Evolutionary conservation across 768 basidiomycete genomes (phyloP).

Genomic region (Scleroderma bovista): DNA sequence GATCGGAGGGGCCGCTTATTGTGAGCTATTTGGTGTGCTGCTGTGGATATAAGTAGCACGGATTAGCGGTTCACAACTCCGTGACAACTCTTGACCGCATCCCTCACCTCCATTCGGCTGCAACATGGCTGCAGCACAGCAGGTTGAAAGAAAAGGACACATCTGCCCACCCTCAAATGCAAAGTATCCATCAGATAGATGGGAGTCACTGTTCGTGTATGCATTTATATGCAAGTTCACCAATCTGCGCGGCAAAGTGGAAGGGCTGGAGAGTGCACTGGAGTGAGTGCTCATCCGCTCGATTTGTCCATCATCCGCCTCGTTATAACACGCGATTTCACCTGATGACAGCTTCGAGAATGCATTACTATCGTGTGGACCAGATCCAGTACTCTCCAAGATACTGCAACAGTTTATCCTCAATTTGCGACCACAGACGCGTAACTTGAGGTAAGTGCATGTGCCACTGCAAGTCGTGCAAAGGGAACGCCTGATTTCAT

Average conservation of each 20-base stretch:
- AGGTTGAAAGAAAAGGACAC: constrained; percentile 44
- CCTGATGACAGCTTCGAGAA: constrained; percentile 61
- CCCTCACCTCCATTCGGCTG: constrained; percentile 26
- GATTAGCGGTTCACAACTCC: constrained; percentile 30
- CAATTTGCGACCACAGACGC: constrained; percentile 82
- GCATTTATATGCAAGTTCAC: constrained; percentile 84
- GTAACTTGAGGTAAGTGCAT: constrained; percentile 77
- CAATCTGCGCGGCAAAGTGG: constrained; percentile 63
- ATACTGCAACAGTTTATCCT: constrained; percentile 72
- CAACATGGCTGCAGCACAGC: constrained; percentile 35
- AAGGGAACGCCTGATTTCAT: constrained; percentile 27
- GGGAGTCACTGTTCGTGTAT: constrained; percentile 85
- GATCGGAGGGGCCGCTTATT: constrained; percentile 24
- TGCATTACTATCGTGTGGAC: constrained; percentile 65
- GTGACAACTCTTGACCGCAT: constrained; percentile 31
- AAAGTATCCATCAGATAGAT: constrained; percentile 72
- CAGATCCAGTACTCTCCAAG: constrained; percentile 66
- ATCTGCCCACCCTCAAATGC: constrained; percentile 55
- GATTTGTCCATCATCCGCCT: constrained; percentile 13
- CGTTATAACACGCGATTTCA: constrained; percentile 29
- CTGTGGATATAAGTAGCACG: constrained; percentile 35
- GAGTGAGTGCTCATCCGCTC: constrained; percentile 53
- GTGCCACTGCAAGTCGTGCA: constrained; percentile 21
- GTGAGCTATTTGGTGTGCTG: constrained; percentile 30
- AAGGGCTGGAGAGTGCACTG: constrained; percentile 75